These are phyloP conservation scores for Neofusicoccum sp. DNA, from an alignment of 2,329 filamentous ascomycete species.

Conservation along the genomic window DNA sequence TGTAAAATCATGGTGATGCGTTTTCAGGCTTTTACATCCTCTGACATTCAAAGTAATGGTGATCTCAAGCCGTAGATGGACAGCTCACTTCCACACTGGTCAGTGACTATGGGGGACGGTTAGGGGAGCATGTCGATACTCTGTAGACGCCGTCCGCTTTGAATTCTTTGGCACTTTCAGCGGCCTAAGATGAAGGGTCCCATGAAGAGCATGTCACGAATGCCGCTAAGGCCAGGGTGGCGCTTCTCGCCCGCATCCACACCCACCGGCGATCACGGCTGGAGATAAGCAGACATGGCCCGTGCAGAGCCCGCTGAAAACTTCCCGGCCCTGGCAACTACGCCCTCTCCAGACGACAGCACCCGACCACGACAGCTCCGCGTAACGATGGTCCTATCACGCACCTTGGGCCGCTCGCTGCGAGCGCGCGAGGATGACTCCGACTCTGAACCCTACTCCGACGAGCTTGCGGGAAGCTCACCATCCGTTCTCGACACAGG, in stretches of 20 bases:
- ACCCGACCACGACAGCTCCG: background rate
- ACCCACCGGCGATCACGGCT: background rate
- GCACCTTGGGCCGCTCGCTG: conserved; percentile 36
- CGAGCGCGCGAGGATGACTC: conserved; percentile 35
- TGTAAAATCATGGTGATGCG: too few relatives aligned
- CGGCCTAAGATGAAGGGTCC: too few relatives aligned
- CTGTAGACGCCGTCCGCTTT: too few relatives aligned
- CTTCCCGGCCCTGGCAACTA: background rate
- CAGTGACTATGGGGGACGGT: too few relatives aligned
- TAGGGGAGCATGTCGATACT: too few relatives aligned
- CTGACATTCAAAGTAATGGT: too few relatives aligned
- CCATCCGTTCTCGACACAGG: conserved; percentile 41
- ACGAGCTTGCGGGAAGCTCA: conserved; percentile 40
- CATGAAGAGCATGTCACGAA: too few relatives aligned
- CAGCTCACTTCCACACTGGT: too few relatives aligned
- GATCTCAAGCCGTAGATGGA: too few relatives aligned
- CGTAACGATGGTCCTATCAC: conserved; percentile 32
- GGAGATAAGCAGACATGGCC: background rate
- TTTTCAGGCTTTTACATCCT: too few relatives aligned
- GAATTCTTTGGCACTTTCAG: too few relatives aligned
- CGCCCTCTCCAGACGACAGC: background rate
- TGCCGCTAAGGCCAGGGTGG: too few relatives aligned
- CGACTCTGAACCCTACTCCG: conserved; percentile 39
- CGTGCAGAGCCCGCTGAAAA: conserved; percentile 7
- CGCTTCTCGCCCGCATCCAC: background rate